Conservation (phyloP, 73 alveolate species). For the Paramecium octaurelia region DNA sequence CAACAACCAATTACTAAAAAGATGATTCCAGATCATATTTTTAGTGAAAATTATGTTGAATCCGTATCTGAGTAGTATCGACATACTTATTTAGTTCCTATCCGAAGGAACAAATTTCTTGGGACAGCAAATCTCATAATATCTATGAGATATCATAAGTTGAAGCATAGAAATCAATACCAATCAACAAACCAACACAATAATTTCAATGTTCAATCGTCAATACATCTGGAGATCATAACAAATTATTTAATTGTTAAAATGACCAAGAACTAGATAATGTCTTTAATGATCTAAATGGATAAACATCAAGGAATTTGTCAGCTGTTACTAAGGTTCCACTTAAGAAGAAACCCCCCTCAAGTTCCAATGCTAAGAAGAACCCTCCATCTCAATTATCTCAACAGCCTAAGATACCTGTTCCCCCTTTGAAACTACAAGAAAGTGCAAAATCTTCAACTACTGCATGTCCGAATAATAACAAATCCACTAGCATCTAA, state of each 20-base stretch:
- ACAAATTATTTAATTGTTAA: background rate
- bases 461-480: background rate
- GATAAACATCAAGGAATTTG: background rate
- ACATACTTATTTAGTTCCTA: conserved; percentile 15
- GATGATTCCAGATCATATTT: conserved; percentile 35
- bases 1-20: conserved; percentile 8
- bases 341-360: background rate
- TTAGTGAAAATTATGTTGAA: conserved; percentile 52
- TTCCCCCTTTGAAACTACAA: conserved; percentile 26
- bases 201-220: background rate
- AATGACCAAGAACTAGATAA: conserved; percentile 8
- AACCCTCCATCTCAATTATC: background rate
- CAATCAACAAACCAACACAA: background rate
- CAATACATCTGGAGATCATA: background rate
- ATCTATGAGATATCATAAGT: background rate
- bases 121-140: conserved; percentile 34
- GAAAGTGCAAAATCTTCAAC: conserved; percentile 28
- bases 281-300: background rate
- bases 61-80: conserved; percentile 17
- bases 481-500: background rate
- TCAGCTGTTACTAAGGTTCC: background rate
- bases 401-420: background rate
- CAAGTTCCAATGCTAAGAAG: background rate
- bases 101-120: conserved; percentile 16
- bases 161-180: background rate